Conservation (phyloP, 2,329 filamentous ascomycete species). For the Hymenoscyphus fructigenus region DNA sequence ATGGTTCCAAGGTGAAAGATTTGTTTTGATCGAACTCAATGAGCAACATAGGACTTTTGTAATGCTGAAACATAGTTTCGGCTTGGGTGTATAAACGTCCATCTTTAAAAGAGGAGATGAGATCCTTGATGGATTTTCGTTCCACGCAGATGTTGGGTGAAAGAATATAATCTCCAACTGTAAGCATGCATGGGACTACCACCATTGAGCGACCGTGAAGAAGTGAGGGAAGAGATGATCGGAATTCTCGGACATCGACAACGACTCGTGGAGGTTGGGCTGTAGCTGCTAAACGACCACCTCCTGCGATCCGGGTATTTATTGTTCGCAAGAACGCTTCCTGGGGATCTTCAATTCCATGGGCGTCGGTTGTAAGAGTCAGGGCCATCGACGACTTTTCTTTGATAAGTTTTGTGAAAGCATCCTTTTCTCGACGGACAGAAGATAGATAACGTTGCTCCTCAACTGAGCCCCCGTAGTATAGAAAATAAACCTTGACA, state of each 20-base stretch:
- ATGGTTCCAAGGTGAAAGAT: constrained; percentile 87
- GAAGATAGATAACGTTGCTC: constrained; percentile 89
- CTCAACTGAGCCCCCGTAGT: constrained; percentile 91
- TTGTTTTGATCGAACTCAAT: constrained; percentile 99
- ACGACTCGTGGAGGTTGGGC: constrained; percentile 86
- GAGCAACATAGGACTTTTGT: constrained; percentile 83
- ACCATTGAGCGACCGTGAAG: constrained; percentile 86
- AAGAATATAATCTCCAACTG: constrained; percentile 93
- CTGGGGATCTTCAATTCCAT: constrained; percentile 74
- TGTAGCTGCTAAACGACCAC: constrained; percentile 79
- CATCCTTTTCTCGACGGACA: constrained; percentile 92
- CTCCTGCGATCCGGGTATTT: constrained; percentile 94
- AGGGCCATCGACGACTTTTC: constrained; percentile 92
- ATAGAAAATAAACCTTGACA: constrained; percentile 93
- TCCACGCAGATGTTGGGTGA: constrained; percentile 91
- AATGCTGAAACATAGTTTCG: constrained; percentile 92
- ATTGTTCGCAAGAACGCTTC: constrained; percentile 91
- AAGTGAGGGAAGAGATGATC: constrained; percentile 86
- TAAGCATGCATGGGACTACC: constrained; percentile 91
- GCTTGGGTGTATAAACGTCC: constrained; percentile 89
- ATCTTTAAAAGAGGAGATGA: constrained; percentile 89
- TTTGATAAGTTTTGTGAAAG: constrained; percentile 91
- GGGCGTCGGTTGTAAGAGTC: constrained; percentile 72
- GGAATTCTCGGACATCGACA: constrained; percentile 94
- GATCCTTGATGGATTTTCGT: constrained; percentile 87